Conservation (phyloP, 2,329 filamentous ascomycete genomes). For the Alternaria atra region DNA sequence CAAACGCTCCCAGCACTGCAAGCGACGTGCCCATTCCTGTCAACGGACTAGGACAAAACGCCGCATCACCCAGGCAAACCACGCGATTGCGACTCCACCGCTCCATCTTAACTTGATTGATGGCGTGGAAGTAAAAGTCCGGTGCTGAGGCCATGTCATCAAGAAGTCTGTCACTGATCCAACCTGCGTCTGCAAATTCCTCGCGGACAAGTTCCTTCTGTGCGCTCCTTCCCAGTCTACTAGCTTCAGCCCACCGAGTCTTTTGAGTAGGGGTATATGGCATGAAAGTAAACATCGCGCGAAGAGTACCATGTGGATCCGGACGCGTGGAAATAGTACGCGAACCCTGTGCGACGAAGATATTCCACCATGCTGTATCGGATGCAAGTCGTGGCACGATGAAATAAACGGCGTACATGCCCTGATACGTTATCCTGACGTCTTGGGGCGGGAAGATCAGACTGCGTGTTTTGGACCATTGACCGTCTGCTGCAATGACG, state of each 20-base stretch:
- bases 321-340: background rate
- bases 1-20: slow-evolving; percentile 51
- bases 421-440: slow-evolving; percentile 55
- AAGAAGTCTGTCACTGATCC: background rate
- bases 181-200: background rate
- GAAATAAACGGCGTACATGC: slow-evolving; percentile 14
- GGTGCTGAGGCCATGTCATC: background rate
- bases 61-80: slow-evolving; percentile 64
- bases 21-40: slow-evolving; percentile 54
- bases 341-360: background rate
- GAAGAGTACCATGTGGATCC: background rate
- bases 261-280: background rate
- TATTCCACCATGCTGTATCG: background rate
- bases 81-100: slow-evolving; percentile 45
- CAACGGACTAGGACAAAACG: slow-evolving; percentile 58
- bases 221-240: background rate
- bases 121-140: background rate
- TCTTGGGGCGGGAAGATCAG: slow-evolving; percentile 32
- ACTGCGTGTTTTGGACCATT: slow-evolving; percentile 57
- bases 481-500: slow-evolving; percentile 65
- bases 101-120: background rate
- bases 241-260: background rate
- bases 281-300: background rate
- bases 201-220: background rate
- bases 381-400: background rate